Evolutionary conservation across 768 basidiomycete genomes (phyloP), one percentile per base, ranked within the genome.

Genomic region (Leccinum pellstonianum): DNA sequence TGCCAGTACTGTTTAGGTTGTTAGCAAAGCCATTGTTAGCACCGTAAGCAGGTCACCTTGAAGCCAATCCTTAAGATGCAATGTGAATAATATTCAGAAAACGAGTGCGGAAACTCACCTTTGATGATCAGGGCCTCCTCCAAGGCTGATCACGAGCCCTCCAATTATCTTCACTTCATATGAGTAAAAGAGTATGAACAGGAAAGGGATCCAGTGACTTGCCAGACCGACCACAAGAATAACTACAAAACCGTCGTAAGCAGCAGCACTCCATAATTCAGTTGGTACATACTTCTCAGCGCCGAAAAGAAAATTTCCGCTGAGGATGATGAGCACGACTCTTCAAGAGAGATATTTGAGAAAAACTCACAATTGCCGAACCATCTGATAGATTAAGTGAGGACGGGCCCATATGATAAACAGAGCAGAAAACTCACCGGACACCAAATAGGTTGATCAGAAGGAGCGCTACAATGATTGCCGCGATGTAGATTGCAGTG

Each of bases 81-180:
- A 54, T 5, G 37, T 64, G 19, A 66, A 49, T 23, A 37, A 12
- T 14, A 47, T 33, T 64, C 68, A n/a, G 57, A 68, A 68, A 77
- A 78, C 14, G 4, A 17, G 35, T 6, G 77, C 75, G 33, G 77
- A 64, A n/a, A 29, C 68, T 41, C 27, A 69, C 68, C 76, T 75
- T 27, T 78, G 70, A 65, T 80, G 77, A 65, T 78, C 65, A 21
- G 85, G 86, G 4, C 83, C 86, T 48, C 83, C 85, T 55, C 86
- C 86, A n/a, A 82, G 76, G 62, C 81, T 80, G 63, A 86, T 74
- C 58, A 83, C 76, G 59, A 87, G 79, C 55, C 78, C 78, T 38
- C 66, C 67, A 15, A 79, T 64, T 60, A 79, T 75, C 68, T 69
- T 53, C 29, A 17, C 37, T 8, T 25, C 3, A 8, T 1, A 38